Conservation (phyloP, 1,284 basidiomycete species). For the Leucoagaricus sp. region DNA sequence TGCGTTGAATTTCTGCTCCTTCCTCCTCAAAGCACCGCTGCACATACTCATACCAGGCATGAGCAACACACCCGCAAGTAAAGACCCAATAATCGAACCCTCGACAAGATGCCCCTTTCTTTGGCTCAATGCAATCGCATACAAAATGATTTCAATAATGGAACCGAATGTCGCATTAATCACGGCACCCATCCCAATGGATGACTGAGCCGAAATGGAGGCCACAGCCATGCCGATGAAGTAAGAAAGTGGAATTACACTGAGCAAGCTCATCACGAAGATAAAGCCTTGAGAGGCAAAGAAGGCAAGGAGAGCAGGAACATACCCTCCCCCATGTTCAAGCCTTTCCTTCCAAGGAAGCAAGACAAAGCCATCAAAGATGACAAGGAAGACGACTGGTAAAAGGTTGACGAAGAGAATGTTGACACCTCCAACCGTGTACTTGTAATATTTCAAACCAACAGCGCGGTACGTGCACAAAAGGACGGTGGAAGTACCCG, state of each 20-base stretch:
- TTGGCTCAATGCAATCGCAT: slow-evolving; percentile 86
- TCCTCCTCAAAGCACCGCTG: slow-evolving; percentile 87
- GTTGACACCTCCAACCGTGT: slow-evolving; percentile 98
- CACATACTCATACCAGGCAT: slow-evolving; percentile 99
- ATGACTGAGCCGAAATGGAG: slow-evolving; percentile 96
- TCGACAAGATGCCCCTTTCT: slow-evolving; percentile 94
- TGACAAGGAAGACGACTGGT: slow-evolving; percentile 93
- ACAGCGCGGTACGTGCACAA: slow-evolving; percentile 94
- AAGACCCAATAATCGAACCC: slow-evolving; percentile 93
- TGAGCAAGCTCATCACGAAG: slow-evolving; percentile 85
- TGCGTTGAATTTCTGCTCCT: slow-evolving; percentile 98
- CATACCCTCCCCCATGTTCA: slow-evolving; percentile 52
- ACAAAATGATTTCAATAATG: slow-evolving; percentile 96
- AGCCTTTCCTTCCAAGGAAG: slow-evolving; percentile 67
- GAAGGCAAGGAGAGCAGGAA: slow-evolving; percentile 68
- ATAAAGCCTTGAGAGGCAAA: slow-evolving; percentile 81
- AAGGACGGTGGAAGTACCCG: slow-evolving; percentile 82
- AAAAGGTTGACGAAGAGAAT: slow-evolving; percentile 98
- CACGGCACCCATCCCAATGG: slow-evolving; percentile 99
- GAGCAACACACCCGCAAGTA: slow-evolving; percentile 93
- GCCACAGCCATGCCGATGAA: slow-evolving; percentile 99
- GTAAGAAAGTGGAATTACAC: slow-evolving; percentile 96
- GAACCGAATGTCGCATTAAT: slow-evolving; percentile 99
- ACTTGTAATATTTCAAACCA: slow-evolving; percentile 97
- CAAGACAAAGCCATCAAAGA: slow-evolving; percentile 90